Evolutionary conservation across 2,329 filamentous ascomycete genomes (phyloP), one percentile per base, ranked within the genome.

Genomic region (Calonectria hawksworthii): DNA sequence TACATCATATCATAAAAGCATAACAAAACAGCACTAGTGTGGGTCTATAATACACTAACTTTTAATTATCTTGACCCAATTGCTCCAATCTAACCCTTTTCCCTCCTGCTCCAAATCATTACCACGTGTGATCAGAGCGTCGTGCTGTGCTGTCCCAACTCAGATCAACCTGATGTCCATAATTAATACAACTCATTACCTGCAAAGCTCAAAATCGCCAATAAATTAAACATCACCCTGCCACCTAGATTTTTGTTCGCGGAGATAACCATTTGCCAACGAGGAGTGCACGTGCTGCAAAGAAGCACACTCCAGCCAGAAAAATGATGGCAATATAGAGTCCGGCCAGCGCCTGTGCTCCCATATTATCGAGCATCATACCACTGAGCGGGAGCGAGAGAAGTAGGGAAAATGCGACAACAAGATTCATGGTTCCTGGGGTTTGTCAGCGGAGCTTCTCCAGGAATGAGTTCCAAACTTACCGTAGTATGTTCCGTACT

Each of bases 301-400:
- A 78, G 32, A 81, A 82, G 21, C 80, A 83, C n/a, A 79, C 75
- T 14, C 81, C 83, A 3, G 85, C 86, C 9, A 86, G 65, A 10
- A 86, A 78, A 6, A 88, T 75, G 6, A 89, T 78, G 0, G 83
- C 87, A 10, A 86, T 84, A 75, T 88, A 88, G 30, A 90, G 86
- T 1, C 86, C 87, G 18, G 88, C 86, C 21, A 89, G 81, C 1
- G 84, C 83, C 71, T 84, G 82, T 1, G 87, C 85, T 0, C 87
- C 87, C 52, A 88, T 86, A 0, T 83, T 83, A 63, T 89, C 84
- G 3, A 90, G 81, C 79, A 89, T 81, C 67, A 87, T 82, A 4
- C 87, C 88, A 16, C 86, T 86, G 4, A 88, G 81, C 0, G 88
- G 88, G 0, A 88, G 85, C 0, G 87, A 86, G 5, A 89, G 76